These are phyloP conservation scores for Aphanomyces cochlioides DNA, from an alignment of 352 stramenopile genomes.

Conservation along the genomic window DNA sequence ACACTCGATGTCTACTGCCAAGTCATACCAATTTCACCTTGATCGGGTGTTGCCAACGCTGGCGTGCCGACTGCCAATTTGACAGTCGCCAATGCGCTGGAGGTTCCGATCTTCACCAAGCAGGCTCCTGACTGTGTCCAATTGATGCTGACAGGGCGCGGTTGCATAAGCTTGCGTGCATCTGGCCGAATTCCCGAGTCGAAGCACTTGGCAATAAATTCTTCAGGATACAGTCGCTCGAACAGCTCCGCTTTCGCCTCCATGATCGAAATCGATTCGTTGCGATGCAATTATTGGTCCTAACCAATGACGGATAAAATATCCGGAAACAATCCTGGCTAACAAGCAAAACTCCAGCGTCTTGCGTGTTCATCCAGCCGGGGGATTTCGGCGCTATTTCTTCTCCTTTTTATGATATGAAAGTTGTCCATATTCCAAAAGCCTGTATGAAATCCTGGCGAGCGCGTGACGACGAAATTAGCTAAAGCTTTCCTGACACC, in stretches of 20 bases:
- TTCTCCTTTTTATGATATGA: too few relatives aligned
- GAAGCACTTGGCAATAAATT: conserved; percentile 66
- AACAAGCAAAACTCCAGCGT: too few relatives aligned
- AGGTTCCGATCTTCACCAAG: conserved; percentile 71
- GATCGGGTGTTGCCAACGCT: conserved; percentile 59
- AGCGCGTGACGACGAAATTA: too few relatives aligned
- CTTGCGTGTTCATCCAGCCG: too few relatives aligned
- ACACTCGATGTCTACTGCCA: not conserved
- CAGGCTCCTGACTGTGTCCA: conserved; percentile 62
- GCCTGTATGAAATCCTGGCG: too few relatives aligned
- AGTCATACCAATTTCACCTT: conserved; percentile 61
- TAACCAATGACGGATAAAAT: not conserved
- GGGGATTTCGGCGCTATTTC: too few relatives aligned
- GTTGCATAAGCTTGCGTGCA: conserved; percentile 44
- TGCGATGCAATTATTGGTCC: not conserved
- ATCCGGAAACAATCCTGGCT: not conserved
- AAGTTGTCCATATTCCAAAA: too few relatives aligned
- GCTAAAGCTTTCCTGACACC: too few relatives aligned
- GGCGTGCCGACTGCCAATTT: conserved; percentile 73
- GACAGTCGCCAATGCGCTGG: conserved; percentile 62
- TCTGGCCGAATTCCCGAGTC: conserved; percentile 57
- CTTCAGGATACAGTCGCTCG: conserved; percentile 65
- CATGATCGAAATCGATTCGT: conserved; percentile 4
- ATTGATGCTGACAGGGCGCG: conserved; percentile 58
- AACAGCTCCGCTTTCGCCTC: conserved; percentile 49